Conservation (phyloP, 345 rosid genomes). For the Brassica rapa region DNA sequence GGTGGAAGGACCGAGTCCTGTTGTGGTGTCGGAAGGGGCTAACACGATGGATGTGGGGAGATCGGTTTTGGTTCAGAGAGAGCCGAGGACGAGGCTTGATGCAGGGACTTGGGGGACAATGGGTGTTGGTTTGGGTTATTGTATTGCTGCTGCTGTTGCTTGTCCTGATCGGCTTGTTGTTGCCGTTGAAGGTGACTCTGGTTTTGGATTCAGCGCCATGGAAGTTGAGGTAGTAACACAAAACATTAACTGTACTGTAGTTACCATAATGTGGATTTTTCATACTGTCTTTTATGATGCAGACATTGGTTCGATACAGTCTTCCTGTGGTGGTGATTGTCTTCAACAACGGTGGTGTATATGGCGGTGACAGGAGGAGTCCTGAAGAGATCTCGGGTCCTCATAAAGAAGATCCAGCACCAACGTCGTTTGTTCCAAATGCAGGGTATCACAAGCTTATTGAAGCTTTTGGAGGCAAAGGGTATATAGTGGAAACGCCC, state of each 20-base stretch:
- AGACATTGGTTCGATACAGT: slow-evolving; percentile 93
- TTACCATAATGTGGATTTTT: neutral
- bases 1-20: slow-evolving; percentile 78
- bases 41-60: slow-evolving; percentile 98
- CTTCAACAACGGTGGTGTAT: slow-evolving; percentile 97
- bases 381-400: slow-evolving; percentile 86
- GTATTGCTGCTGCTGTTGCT: slow-evolving; percentile 97
- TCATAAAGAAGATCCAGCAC: slow-evolving; percentile 88
- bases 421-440: slow-evolving; percentile 88
- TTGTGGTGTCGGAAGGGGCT: slow-evolving; percentile 91
- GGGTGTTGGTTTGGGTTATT: slow-evolving; percentile 99
- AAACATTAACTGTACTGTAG: neutral
- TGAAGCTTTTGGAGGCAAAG: slow-evolving; percentile 93
- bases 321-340: slow-evolving; percentile 90
- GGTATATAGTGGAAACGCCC: slow-evolving; percentile 84
- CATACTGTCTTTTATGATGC: slow-evolving; percentile 32
- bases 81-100: slow-evolving; percentile 97
- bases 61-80: slow-evolving; percentile 89
- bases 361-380: slow-evolving; percentile 91
- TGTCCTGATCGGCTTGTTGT: slow-evolving; percentile 83
- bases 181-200: slow-evolving; percentile 98
- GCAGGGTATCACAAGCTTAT: slow-evolving; percentile 83
- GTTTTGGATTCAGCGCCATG: slow-evolving; percentile 97
- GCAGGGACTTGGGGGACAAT: slow-evolving; percentile 99
- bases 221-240: slow-evolving; percentile 81